These are phyloP conservation scores for Penicillium vulpinum DNA, from an alignment of 2,329 filamentous ascomycete genomes.

Conservation along the genomic window DNA sequence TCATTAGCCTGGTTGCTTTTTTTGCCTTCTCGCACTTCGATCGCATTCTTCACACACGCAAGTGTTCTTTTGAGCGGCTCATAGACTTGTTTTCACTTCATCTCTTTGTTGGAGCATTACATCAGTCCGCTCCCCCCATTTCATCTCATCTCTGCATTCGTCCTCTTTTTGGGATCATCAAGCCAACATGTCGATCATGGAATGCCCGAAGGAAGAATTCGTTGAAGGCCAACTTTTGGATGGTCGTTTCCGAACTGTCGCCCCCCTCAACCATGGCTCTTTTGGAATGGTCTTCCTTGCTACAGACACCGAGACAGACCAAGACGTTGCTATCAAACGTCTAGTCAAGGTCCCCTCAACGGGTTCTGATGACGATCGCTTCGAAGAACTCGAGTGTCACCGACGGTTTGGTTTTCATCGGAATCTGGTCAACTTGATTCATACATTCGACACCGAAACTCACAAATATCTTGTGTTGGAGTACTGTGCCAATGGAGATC, in stretches of 20 bases:
- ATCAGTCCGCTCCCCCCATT: constrained; percentile 5
- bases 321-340: constrained; percentile 93
- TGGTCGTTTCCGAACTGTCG: constrained; percentile 86
- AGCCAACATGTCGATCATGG: constrained; percentile 30
- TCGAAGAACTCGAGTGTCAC: constrained; percentile 67
- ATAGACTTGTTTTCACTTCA: constrained; percentile 24
- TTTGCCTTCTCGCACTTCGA: constrained; percentile 11
- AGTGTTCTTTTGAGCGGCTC: constrained; percentile 25
- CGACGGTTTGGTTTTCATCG: constrained; percentile 74
- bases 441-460: constrained; percentile 87
- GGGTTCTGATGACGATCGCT: constrained; percentile 69
- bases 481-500: constrained; percentile 90
- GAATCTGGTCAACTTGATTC: constrained; percentile 89
- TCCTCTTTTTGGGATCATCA: constrained; percentile 17
- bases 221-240: constrained; percentile 39
- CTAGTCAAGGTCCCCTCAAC: constrained; percentile 76
- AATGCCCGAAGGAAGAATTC: constrained; percentile 39
- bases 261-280: constrained; percentile 95
- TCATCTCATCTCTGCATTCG: constrained; percentile 10
- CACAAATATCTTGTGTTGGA: constrained; percentile 93
- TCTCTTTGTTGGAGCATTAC: constrained; percentile 17
- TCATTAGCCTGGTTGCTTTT: constrained; percentile 35
- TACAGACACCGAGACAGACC: constrained; percentile 71
- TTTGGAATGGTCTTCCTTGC: constrained; percentile 99
- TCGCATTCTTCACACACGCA: constrained; percentile 13